These are phyloP conservation scores for Gossypium longicalyx DNA, from an alignment of 345 rosid genomes.

Conservation along the genomic window DNA sequence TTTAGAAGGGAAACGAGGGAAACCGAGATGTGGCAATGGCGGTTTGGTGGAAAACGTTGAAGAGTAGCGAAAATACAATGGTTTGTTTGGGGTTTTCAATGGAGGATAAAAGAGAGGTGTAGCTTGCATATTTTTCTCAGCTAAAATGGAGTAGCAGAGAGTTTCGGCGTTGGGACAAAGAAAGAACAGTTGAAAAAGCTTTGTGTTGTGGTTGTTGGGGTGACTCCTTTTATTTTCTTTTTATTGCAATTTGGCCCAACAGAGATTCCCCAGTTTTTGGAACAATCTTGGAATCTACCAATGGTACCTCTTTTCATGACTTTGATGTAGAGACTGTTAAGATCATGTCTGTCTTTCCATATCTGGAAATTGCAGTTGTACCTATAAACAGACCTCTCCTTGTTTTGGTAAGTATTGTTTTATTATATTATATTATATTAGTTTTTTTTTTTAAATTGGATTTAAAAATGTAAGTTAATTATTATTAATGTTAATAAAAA, in stretches of 20 bases:
- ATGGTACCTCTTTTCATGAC: not conserved
- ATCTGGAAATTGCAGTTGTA: not conserved
- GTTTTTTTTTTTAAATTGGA: too few relatives aligned
- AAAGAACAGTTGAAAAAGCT: not conserved
- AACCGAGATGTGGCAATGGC: conserved; percentile 6
- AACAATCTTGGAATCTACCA: not conserved
- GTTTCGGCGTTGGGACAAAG: not conserved
- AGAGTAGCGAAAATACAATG: conserved; percentile 4
- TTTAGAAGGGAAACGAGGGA: conserved; percentile 7
- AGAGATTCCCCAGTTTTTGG: not conserved
- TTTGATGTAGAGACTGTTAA: not conserved
- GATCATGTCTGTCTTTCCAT: not conserved
- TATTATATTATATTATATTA: too few relatives aligned
- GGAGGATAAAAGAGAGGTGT: conserved; percentile 30
- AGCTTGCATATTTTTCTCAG: conserved; percentile 29
- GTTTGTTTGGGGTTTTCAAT: conserved; percentile 25
- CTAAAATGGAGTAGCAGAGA: not conserved
- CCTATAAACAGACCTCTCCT: not conserved
- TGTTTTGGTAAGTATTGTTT: not conserved
- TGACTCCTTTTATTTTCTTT: not conserved
- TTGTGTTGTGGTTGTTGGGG: not conserved
- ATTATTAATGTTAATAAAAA: too few relatives aligned
- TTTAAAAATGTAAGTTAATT: too few relatives aligned
- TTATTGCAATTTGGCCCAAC: not conserved
- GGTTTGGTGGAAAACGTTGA: conserved; percentile 19